Percentiles rank a stretch among this genome's conserved stretches.
Conservation (phyloP, 495 filamentous ascomycete genomes). For the Parmelia sp. region DNA sequence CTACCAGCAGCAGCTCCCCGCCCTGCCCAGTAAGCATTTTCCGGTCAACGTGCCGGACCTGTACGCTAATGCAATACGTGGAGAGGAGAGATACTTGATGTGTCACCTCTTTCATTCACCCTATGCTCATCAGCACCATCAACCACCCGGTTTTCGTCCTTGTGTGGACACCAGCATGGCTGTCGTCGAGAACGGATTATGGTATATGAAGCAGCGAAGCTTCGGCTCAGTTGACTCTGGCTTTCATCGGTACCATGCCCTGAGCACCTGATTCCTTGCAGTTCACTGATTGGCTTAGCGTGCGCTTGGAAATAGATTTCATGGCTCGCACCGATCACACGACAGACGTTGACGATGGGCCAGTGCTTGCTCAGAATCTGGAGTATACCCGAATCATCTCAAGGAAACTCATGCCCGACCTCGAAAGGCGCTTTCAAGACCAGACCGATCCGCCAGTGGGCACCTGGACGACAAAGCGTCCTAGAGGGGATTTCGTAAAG, state of each 20-base stretch:
- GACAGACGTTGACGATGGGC: background rate
- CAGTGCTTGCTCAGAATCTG: background rate
- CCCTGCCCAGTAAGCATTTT: conserved; percentile 37
- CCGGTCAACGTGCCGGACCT: background rate
- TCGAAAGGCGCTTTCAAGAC: background rate
- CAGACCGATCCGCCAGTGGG: background rate
- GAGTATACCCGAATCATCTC: background rate
- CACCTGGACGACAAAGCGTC: background rate
- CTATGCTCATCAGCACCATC: conserved; percentile 35
- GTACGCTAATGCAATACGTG: conserved; percentile 4
- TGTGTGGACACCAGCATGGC: conserved; percentile 30
- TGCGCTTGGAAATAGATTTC: conserved; percentile 34
- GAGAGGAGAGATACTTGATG: conserved; percentile 37
- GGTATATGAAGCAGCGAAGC: conserved; percentile 31
- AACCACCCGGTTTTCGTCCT: conserved; percentile 37
- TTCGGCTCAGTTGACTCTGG: conserved; percentile 34
- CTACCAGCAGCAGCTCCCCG: conserved; percentile 36
- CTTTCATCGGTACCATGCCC: conserved; percentile 32
- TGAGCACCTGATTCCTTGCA: background rate
- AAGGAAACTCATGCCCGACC: background rate
- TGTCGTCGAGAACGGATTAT: conserved; percentile 35
- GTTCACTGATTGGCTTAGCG: conserved; percentile 24
- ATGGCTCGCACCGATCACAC: conserved; percentile 29
- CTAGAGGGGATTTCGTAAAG: background rate
- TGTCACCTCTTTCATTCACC: conserved; percentile 45